Percentiles rank a stretch among this genome's conserved stretches.
Conservation (phyloP, 83 land plant genomes). For the Picea abies region DNA sequence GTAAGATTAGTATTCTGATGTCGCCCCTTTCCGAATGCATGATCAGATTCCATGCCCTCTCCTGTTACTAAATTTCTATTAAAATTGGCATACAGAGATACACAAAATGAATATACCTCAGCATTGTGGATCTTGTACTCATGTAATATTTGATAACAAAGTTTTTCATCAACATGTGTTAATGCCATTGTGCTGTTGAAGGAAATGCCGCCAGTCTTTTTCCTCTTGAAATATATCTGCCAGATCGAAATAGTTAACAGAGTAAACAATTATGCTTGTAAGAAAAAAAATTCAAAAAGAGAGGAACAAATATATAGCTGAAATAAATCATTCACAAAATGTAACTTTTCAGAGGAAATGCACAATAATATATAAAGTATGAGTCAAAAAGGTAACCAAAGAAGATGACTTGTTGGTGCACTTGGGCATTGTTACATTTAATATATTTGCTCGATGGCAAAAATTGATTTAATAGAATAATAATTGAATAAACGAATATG, state of each 20-base stretch:
- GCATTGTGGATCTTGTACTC: constrained; percentile 99
- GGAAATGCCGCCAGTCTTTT: constrained; percentile 98
- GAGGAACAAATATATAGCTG: neutral
- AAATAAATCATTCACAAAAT: neutral
- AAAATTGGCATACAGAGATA: neutral
- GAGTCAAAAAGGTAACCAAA: too few relatives aligned
- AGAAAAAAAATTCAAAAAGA: neutral
- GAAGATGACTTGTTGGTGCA: too few relatives aligned
- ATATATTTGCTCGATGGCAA: too few relatives aligned
- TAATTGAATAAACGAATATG: too few relatives aligned
- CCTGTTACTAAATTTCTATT: neutral
- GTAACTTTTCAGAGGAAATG: too few relatives aligned
- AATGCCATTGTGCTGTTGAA: constrained; percentile 89
- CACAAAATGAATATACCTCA: constrained; percentile 57
- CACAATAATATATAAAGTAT: too few relatives aligned
- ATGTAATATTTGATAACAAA: constrained; percentile 97
- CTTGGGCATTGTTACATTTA: too few relatives aligned
- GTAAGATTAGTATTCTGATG: neutral
- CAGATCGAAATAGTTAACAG: neutral
- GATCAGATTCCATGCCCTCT: neutral
- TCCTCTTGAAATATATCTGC: constrained; percentile 98
- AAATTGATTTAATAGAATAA: too few relatives aligned
- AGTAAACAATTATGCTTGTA: neutral
- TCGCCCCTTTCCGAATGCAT: neutral
- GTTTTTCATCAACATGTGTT: constrained; percentile 98